Base-by-base conservation (phyloP, 2,329 filamentous ascomycete species). In the Fusarium concolor region DNA sequence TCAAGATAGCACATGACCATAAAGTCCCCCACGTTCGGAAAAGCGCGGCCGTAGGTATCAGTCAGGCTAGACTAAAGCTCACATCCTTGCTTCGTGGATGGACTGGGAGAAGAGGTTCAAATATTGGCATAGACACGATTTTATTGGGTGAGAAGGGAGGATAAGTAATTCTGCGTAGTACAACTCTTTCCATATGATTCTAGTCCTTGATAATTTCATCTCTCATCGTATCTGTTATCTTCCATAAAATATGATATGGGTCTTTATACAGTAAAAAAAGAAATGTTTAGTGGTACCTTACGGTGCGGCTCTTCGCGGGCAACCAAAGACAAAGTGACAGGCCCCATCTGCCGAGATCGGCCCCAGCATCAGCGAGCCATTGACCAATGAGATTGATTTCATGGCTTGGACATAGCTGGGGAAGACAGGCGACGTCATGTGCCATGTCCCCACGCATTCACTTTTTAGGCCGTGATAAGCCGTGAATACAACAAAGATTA, bases 401-500 rank as follows among this genome's bases (percentile, higher is more conserved):
- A 41, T 56, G 62, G 59, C 26, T 7, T 61, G 38, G 42, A 44
- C 52, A 52, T 58, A 56, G 51, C 66, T 69, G 56, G 56, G 61
- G 56, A 62, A 62, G 28, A 41, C 43, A 47, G 39, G 54, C 62
- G 64, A 74, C 71, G 71, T 74, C 72, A 74, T 73, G 71, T 67
- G 70, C 46, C 44, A 46, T 55, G 45, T 37, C 60, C 52, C 69
- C 66, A 54, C 56, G 51, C 60, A 50, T 41, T 58, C 18, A 44
- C 46, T 56, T 31, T 61, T 67, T 67, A 74, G 72, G 71, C 75
- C 75, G 75, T 67, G 67, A 73, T 75, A 76, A 76, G 71, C 75
- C 75, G 75, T 74, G 60, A 62, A 18, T 35, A 26, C n/a, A 41
- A 49, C 43, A 45, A 46, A 69, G 54, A 62, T 54, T 63, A 52